Evolutionary conservation across 2,329 filamentous ascomycete species (phyloP).

Genomic region (Penicillium hesseltinei): DNA sequence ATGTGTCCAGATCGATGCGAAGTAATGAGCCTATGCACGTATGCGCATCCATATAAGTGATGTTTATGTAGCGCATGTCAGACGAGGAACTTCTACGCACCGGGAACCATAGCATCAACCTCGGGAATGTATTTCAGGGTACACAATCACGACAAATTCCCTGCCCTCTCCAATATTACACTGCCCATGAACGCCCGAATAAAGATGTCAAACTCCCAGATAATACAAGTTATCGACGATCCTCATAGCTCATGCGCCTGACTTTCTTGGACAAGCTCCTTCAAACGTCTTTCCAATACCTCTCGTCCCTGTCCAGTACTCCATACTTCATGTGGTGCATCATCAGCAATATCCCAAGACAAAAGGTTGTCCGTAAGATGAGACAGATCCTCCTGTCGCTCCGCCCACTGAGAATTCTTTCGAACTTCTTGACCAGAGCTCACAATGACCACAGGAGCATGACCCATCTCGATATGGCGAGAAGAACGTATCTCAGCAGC

Average conservation of each 20-base stretch:
- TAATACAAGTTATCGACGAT: neutral
- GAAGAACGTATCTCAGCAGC: conserved; percentile 78
- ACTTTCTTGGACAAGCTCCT: conserved; percentile 57
- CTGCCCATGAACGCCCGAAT: neutral
- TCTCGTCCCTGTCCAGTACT: conserved; percentile 67
- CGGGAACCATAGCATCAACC: neutral
- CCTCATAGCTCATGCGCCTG: neutral
- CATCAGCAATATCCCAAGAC: conserved; percentile 81
- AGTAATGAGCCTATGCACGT: neutral
- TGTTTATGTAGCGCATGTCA: neutral
- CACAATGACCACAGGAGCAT: conserved; percentile 74
- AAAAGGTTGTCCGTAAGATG: conserved; percentile 74
- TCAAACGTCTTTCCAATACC: conserved; percentile 75
- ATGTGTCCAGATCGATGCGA: neutral
- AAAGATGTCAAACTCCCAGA: neutral
- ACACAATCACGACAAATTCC: neutral
- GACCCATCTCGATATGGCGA: conserved; percentile 71
- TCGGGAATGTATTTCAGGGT: neutral
- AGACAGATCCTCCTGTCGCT: conserved; percentile 80
- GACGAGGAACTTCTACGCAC: no score
- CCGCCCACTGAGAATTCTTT: conserved; percentile 69
- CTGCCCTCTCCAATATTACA: neutral
- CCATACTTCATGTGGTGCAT: conserved; percentile 88
- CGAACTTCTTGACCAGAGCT: conserved; percentile 74
- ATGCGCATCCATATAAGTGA: neutral